phyloP scores from a whole-genome alignment of 495 filamentous ascomycete species.

The Neurospora intermedia region DNA sequence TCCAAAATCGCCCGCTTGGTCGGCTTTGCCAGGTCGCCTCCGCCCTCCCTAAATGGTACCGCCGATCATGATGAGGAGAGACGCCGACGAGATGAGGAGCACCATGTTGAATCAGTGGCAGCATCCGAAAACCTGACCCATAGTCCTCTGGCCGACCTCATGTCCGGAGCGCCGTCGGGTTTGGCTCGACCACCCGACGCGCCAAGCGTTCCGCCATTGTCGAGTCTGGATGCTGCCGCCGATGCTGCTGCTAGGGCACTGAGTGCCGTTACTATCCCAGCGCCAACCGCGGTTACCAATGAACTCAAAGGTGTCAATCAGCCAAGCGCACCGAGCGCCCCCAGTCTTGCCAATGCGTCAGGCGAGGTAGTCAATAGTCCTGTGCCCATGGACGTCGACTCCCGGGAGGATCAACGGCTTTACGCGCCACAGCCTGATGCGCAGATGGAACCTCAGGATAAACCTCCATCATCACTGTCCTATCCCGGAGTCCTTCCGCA shows the following conservation, averaged over 20 bases:
- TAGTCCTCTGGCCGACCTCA: constrained; percentile 41
- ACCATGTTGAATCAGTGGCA: constrained; percentile 24
- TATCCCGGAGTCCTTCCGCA: constrained; percentile 33
- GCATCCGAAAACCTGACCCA: constrained; percentile 44
- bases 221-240: constrained; percentile 26
- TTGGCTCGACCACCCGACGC: constrained; percentile 43
- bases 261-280: constrained; percentile 25
- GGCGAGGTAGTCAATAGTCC: constrained; percentile 32
- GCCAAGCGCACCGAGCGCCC: constrained; percentile 27
- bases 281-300: constrained; percentile 16
- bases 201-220: constrained; percentile 24
- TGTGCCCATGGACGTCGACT: constrained; percentile 33
- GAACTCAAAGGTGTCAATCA: constrained; percentile 30
- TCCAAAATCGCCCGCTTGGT: constrained; percentile 42
- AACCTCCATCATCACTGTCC: constrained; percentile 31
- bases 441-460: constrained; percentile 32
- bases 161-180: constrained; percentile 37
- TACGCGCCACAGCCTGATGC: constrained; percentile 33
- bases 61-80: constrained; percentile 46
- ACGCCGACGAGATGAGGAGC: constrained; percentile 35
- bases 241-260: constrained; percentile 17
- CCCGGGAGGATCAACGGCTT: constrained; percentile 19
- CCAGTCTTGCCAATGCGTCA: constrained; percentile 25
- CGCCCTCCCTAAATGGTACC: constrained; percentile 38
- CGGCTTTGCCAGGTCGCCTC: constrained; percentile 34